Conservation (phyloP, 306 rosid species). For the Vicia villosa region DNA sequence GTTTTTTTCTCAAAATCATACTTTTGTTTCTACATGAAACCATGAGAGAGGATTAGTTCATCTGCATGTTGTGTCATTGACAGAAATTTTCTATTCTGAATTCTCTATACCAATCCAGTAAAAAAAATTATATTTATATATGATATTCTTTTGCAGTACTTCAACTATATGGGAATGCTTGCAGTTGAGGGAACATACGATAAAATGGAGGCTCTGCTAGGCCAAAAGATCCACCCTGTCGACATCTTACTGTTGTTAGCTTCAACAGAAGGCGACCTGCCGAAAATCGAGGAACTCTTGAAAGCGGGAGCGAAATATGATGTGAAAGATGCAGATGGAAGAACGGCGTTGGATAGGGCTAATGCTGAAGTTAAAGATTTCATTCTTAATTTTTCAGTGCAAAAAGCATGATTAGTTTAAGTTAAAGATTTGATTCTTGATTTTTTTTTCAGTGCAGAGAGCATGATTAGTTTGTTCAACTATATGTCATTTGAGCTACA, state of each 20-base stretch:
- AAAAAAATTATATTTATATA: too few relatives aligned
- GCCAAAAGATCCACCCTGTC: slow-evolving; percentile 82
- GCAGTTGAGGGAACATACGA: slow-evolving; percentile 93
- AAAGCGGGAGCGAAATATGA: slow-evolving; percentile 83
- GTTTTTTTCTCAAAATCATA: not conserved
- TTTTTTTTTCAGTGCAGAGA: slow-evolving; percentile 58
- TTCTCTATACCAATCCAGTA: too few relatives aligned
- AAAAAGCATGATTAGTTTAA: slow-evolving; percentile 63
- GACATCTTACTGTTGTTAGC: slow-evolving; percentile 84
- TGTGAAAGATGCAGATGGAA: slow-evolving; percentile 71
- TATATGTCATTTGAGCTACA: slow-evolving; percentile 45
- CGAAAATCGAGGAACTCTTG: slow-evolving; percentile 88
- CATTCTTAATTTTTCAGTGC: slow-evolving; percentile 68
- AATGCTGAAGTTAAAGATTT: slow-evolving; percentile 67
- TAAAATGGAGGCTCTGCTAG: slow-evolving; percentile 87
- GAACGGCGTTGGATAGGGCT: slow-evolving; percentile 82
- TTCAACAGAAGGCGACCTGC: slow-evolving; percentile 84
- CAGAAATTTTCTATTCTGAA: too few relatives aligned
- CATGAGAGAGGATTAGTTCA: too few relatives aligned
- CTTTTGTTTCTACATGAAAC: too few relatives aligned
- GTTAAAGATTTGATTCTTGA: slow-evolving; percentile 72
- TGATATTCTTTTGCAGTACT: slow-evolving; percentile 74
- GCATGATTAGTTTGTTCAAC: slow-evolving; percentile 52
- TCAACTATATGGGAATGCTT: slow-evolving; percentile 99
- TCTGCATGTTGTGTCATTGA: too few relatives aligned